A percentile compares a stretch with the other conserved stretches of the same genome.
phyloP scores from a whole-genome alignment of 306 rosid species.

The Quercus aquifolioides region DNA sequence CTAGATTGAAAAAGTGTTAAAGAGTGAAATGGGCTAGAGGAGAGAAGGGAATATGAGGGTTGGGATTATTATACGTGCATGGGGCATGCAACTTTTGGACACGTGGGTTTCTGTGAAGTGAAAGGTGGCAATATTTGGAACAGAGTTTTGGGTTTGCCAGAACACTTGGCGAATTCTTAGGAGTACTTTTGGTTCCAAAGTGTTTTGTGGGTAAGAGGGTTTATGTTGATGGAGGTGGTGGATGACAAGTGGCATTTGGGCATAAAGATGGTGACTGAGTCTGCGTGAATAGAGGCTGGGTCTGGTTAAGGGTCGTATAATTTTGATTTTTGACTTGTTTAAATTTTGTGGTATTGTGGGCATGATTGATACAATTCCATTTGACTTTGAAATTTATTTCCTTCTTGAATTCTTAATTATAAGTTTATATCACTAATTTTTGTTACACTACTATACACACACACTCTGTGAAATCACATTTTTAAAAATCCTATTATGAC shows the following conservation, averaged over 20 bases:
- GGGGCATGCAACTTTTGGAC: slow-evolving; percentile 19
- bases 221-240: not conserved
- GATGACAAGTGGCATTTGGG: not conserved
- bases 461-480: no score
- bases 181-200: slow-evolving; percentile 1
- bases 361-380: no score
- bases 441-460: rapidly evolving
- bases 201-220: not conserved
- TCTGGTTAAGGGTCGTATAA: not conserved
- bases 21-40: not conserved
- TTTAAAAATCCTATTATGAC: no score
- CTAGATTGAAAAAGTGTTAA: not conserved
- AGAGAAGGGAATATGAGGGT: no score
- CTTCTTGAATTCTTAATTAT: no score
- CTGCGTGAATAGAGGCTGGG: not conserved
- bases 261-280: not conserved
- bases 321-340: no score
- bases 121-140: slow-evolving; percentile 2
- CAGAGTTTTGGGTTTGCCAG: not conserved
- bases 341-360: no score
- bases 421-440: no score
- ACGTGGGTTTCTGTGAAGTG: not conserved
- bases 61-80: slow-evolving; percentile 22
- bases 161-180: slow-evolving; percentile 5
- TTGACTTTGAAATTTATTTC: no score